Evolutionary conservation across 1,284 basidiomycete genomes (phyloP), one percentile per base, ranked within the genome.

Genomic region (Rhizoctonia solani): DNA sequence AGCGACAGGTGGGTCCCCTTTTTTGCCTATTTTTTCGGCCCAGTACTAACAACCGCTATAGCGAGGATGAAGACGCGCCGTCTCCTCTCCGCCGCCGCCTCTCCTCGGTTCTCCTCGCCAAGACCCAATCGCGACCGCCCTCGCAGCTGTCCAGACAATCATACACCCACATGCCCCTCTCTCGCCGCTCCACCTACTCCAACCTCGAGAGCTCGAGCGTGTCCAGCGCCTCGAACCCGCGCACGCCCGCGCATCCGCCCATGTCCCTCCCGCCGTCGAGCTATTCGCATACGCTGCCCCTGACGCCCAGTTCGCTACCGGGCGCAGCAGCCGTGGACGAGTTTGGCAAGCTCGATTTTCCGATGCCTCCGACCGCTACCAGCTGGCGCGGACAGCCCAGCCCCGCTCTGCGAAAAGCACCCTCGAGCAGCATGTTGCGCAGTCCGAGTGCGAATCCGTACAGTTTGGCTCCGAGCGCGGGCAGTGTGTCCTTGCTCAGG

Each of bases 41-140:
- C n/a, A n/a, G n/a, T n/a, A 52, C 50, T 42, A n/a, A 39, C 41
- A 13, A n/a, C n/a, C 16, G 25, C 14, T n/a, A 58, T 74, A 88
- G 87, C 70, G 89, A 92, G 78, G 90, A 92, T 74, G 90, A 92
- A 78, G 87, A 89, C 68, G 88, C 89, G 0, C 90, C 90, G 1
- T 89, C 87, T 0, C 82, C 85, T 2, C 81, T 91, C 13, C 89
- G 88, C 0, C 80, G 81, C 16, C 83, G 87, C 6, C 76, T 90
- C 3, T 89, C 87, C 3, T 42, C 52, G 21, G 68, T 71, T 14
- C 50, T 71, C n/a, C 50, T 71, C 1, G 58, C 53, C 47, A 69
- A 65, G 41, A 47, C 58, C 25, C 58, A 61, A 23, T 61, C 58
- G 25, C 58, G 58, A 3, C 58, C 58, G 13, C 3, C 46, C 11